Conservation (phyloP, 208 protist species). For the Acanthamoeba triangularis region DNA sequence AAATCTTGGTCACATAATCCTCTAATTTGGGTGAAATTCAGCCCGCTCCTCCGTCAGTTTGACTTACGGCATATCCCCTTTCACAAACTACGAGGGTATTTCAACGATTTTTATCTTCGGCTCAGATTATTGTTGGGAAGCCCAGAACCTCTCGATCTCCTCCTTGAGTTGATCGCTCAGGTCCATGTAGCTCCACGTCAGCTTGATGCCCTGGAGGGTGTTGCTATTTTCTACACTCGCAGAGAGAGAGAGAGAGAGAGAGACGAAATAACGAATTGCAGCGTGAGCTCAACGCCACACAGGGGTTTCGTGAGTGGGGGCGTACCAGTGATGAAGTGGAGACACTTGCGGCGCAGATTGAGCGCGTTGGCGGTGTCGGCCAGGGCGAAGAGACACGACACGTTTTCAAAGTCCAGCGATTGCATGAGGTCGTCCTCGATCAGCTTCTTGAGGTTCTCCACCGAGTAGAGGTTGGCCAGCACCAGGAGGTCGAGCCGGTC, state of each 20-base stretch:
- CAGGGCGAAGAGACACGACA: too few relatives aligned
- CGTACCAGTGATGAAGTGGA: conserved; percentile 64
- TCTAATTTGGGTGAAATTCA: too few relatives aligned
- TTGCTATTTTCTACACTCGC: neutral
- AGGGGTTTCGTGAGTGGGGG: too few relatives aligned
- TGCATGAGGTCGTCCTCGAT: conserved; percentile 59
- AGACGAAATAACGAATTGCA: too few relatives aligned
- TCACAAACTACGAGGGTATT: too few relatives aligned
- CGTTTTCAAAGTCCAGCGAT: neutral
- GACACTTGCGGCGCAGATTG: conserved; percentile 14
- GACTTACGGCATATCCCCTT: too few relatives aligned
- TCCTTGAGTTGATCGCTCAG: conserved; percentile 12
- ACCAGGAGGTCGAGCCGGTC: conserved; percentile 73
- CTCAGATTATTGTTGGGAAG: too few relatives aligned
- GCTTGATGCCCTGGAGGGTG: conserved; percentile 13
- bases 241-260: too few relatives aligned
- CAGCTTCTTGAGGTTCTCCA: conserved; percentile 71
- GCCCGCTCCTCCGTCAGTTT: too few relatives aligned
- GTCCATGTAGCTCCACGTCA: conserved; percentile 50
- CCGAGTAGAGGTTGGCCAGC: conserved; percentile 75
- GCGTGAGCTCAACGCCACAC: too few relatives aligned
- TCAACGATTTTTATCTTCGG: too few relatives aligned
- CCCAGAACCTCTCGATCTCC: conserved; percentile 9
- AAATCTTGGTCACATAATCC: too few relatives aligned
- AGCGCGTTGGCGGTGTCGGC: conserved; percentile 67